Conservation (phyloP, 2,329 filamentous ascomycete species). For the Cercospora canescens region DNA sequence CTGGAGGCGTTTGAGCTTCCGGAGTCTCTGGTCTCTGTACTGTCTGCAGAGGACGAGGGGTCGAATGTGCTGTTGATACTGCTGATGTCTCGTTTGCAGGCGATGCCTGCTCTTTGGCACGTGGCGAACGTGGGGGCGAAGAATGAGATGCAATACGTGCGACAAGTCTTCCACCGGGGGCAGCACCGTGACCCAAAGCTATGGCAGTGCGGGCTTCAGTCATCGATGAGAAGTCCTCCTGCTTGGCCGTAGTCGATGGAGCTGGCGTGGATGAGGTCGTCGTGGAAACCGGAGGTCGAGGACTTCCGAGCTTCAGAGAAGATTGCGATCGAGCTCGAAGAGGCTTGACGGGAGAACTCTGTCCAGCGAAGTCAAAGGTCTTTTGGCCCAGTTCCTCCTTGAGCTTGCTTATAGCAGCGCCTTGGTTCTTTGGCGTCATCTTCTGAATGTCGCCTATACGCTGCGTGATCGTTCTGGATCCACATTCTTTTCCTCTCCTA, state of each 20-base stretch:
- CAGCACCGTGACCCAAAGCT: constrained; percentile 15
- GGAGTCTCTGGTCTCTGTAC: background rate
- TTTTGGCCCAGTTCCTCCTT: background rate
- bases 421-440: constrained; percentile 4
- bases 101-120: background rate
- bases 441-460: constrained; percentile 3
- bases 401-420: background rate
- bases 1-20: background rate
- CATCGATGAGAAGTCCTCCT: background rate
- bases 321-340: background rate
- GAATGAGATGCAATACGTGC: constrained; percentile 10
- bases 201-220: constrained; percentile 1
- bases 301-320: background rate
- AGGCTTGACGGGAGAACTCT: background rate
- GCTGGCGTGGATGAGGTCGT: background rate
- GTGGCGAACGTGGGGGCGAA: constrained; percentile 8
- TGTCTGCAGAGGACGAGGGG: background rate
- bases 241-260: background rate
- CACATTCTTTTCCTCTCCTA: background rate
- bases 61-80: background rate
- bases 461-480: constrained; percentile 3
- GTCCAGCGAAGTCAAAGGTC: background rate
- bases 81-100: background rate
- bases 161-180: constrained; percentile 10
- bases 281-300: background rate